phyloP scores from a whole-genome alignment of 305 asterid genomes.

The Fraxinus angustifolia region DNA sequence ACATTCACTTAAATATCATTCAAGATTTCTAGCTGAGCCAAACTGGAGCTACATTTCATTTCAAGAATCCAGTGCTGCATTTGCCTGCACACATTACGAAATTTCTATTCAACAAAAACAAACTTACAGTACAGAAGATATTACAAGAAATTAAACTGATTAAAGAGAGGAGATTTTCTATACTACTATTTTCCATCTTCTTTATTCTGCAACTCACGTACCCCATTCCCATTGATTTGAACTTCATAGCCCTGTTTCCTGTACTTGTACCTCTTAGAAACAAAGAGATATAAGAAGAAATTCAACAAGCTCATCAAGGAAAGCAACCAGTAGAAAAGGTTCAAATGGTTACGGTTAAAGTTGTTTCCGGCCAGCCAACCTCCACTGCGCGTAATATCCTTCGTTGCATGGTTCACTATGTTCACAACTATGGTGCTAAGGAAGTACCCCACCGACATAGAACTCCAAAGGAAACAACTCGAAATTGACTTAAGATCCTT shows the following conservation, averaged over 20 bases:
- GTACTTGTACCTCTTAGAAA: constrained; percentile 63
- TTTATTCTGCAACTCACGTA: constrained; percentile 16
- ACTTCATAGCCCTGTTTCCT: constrained; percentile 32
- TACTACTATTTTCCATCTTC: neutral
- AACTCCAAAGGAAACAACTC: constrained; percentile 66
- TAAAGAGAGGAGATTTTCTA: neutral
- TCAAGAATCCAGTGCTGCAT: neutral
- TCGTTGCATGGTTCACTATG: constrained; percentile 53
- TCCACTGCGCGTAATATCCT: constrained; percentile 40
- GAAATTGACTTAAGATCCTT: constrained; percentile 59
- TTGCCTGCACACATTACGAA: neutral
- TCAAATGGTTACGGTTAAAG: constrained; percentile 58
- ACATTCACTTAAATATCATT: no score
- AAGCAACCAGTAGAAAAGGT: constrained; percentile 64
- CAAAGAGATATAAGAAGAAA: constrained; percentile 50
- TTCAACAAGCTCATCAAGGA: constrained; percentile 42
- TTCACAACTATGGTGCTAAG: constrained; percentile 63
- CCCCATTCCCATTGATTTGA: constrained; percentile 3
- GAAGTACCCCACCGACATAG: constrained; percentile 67
- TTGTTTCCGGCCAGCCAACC: constrained; percentile 80
- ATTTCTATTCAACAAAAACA: neutral
- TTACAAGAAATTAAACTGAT: neutral
- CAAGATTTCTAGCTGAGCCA: neutral
- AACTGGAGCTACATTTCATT: neutral
- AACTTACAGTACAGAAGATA: neutral